A percentile compares a stretch with the other conserved stretches of the same genome.
phyloP scores from a whole-genome alignment of 2,329 filamentous ascomycete species.

The Bipolaris oryzae region DNA sequence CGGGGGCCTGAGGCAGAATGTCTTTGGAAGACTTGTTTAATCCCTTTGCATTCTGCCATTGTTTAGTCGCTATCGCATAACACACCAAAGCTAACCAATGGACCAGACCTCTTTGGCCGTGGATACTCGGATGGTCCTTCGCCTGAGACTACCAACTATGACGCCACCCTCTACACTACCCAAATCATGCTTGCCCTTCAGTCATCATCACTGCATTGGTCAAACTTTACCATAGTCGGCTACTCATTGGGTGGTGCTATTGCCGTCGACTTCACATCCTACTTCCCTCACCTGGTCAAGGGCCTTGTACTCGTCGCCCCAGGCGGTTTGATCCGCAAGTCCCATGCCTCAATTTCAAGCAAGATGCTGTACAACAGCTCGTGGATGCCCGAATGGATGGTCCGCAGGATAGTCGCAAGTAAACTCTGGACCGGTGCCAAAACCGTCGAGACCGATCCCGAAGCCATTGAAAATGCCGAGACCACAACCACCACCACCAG shows the following conservation, averaged over 20 bases:
- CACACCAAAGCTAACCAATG: conserved; percentile 10
- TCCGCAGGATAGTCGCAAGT: conserved; percentile 52
- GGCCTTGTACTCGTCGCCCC: conserved; percentile 79
- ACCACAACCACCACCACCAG: conserved; percentile 8
- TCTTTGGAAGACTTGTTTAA: background rate
- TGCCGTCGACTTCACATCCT: conserved; percentile 70
- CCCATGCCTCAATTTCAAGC: conserved; percentile 66
- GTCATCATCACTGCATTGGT: conserved; percentile 65
- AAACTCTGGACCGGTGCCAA: conserved; percentile 40
- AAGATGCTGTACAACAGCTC: conserved; percentile 67
- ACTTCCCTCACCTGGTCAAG: conserved; percentile 71
- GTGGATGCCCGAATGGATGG: conserved; percentile 64
- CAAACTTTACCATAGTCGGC: conserved; percentile 72
- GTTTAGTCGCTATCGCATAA: background rate
- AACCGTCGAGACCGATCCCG: conserved; percentile 35
- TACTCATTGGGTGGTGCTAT: conserved; percentile 83
- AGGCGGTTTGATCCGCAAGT: conserved; percentile 72
- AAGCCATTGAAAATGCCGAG: conserved; percentile 26
- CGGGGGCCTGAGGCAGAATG: background rate
- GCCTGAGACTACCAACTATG: conserved; percentile 66
- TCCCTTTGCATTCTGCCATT: background rate
- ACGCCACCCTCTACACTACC: conserved; percentile 73
- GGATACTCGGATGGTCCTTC: conserved; percentile 77
- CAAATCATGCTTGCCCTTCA: conserved; percentile 74
- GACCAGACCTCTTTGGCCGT: conserved; percentile 71